Evolutionary conservation across 2,329 filamentous ascomycete species (phyloP).

Genomic region (Dothideomycetes sp.): DNA sequence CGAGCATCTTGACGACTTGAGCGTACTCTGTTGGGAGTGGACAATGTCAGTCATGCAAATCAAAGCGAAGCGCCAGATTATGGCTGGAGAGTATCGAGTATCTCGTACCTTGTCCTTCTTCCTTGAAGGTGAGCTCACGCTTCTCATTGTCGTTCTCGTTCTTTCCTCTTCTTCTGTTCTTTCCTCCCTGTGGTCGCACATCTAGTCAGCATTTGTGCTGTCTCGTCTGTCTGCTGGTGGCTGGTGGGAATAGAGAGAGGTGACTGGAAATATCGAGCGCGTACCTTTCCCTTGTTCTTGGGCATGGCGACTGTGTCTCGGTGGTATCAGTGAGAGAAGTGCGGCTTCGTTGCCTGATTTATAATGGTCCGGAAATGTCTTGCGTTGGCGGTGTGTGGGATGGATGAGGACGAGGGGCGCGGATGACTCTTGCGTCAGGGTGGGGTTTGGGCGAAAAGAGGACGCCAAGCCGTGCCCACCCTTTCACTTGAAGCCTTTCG

Average conservation of each 20-base stretch:
- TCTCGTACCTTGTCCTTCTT: constrained; percentile 71
- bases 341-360: constrained; percentile 14
- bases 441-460: no score
- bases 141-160: constrained; percentile 86
- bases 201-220: constrained; percentile 17
- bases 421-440: no score
- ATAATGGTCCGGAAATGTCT: constrained; percentile 4
- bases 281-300: constrained; percentile 99
- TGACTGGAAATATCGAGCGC: constrained; percentile 3
- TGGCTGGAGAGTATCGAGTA: background rate
- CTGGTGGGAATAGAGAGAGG: constrained; percentile 13
- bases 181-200: constrained; percentile 64
- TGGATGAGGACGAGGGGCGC: constrained; percentile 5
- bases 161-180: constrained; percentile 95
- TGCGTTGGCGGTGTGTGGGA: constrained; percentile 2
- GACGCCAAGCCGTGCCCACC: no score
- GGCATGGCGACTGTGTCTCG: constrained; percentile 55
- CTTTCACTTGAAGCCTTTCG: no score
- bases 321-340: constrained; percentile 9
- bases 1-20: constrained; percentile 89
- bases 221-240: constrained; percentile 8
- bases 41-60: constrained; percentile 11
- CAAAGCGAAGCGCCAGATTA: background rate
- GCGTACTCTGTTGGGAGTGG: constrained; percentile 51
- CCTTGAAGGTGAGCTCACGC: constrained; percentile 97